A percentile compares a stretch with the other conserved stretches of the same genome.
phyloP scores from a whole-genome alignment of 768 basidiomycete species.

The Cystofilobasidium capitatum region DNA sequence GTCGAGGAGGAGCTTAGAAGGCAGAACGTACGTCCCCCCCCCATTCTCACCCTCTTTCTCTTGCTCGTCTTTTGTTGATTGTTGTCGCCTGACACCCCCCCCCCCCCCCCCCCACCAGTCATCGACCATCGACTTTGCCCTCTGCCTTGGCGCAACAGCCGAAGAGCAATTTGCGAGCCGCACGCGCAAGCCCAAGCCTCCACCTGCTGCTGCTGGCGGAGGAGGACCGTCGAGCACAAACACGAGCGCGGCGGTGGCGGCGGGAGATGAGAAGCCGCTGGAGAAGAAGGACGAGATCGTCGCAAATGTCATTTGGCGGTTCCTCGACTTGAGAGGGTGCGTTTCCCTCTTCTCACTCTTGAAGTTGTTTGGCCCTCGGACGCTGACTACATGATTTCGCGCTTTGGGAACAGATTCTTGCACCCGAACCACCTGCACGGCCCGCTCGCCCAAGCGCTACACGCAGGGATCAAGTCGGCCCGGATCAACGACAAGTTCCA shows the following conservation, averaged over 20 bases:
- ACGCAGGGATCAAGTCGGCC: slow-evolving; percentile 63
- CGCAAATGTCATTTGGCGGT: slow-evolving; percentile 96
- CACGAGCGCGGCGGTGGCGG: no score
- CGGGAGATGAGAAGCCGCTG: slow-evolving; percentile 43
- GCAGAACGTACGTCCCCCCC: slow-evolving; percentile 61
- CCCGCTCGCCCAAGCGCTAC: slow-evolving; percentile 81
- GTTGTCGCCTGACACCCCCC: not conserved
- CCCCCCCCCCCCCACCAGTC: slow-evolving; percentile 50
- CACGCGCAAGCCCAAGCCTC: slow-evolving; percentile 51
- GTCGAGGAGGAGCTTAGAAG: slow-evolving; percentile 91
- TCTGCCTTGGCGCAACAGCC: slow-evolving; percentile 85
- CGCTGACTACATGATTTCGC: not conserved
- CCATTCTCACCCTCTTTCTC: not conserved
- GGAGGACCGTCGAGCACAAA: no score
- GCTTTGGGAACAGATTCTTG: slow-evolving; percentile 55
- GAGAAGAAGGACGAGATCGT: slow-evolving; percentile 99
- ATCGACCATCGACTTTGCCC: slow-evolving; percentile 89
- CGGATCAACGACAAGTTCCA: slow-evolving; percentile 97
- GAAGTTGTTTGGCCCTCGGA: no score
- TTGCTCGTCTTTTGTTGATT: not conserved
- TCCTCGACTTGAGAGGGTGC: slow-evolving; percentile 89
- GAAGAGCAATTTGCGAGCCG: slow-evolving; percentile 68
- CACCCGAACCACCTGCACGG: slow-evolving; percentile 80
- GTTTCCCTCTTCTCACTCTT: slow-evolving; percentile 35
- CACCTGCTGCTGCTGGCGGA: slow-evolving; percentile 33